Evolutionary conservation across 2,329 filamentous ascomycete species (phyloP).

Genomic region (Beauveria scarabaeidicola): DNA sequence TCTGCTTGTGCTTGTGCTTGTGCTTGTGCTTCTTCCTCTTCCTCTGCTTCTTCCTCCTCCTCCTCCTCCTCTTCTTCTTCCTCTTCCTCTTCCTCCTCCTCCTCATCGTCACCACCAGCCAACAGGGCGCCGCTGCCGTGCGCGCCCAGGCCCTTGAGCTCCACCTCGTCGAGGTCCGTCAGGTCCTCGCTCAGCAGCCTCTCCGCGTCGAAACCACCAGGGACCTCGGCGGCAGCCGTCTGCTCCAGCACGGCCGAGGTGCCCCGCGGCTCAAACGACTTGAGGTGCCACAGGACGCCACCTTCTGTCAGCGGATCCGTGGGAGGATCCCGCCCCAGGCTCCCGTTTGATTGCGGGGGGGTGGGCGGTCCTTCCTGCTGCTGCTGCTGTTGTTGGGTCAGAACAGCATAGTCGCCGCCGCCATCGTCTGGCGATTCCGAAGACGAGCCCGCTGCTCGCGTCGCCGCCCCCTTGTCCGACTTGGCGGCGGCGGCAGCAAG

Average conservation of each 20-base stretch:
- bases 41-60: neutral
- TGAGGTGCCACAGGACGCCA: constrained; percentile 82
- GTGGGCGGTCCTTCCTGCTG: constrained; percentile 44
- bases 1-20: neutral
- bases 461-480: constrained; percentile 17
- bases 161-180: constrained; percentile 86
- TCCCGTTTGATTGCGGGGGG: constrained; percentile 57
- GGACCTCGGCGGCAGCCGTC: constrained; percentile 14
- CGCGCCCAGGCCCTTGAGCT: constrained; percentile 61
- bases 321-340: constrained; percentile 39
- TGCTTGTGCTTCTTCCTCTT: neutral
- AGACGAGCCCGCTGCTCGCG: constrained; percentile 17
- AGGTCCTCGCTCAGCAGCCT: constrained; percentile 72
- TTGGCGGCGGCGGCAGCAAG: constrained; percentile 7
- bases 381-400: neutral
- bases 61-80: neutral
- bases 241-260: constrained; percentile 72
- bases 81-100: neutral
- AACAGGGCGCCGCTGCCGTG: constrained; percentile 33
- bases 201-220: constrained; percentile 46
- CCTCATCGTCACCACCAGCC: constrained; percentile 13
- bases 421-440: constrained; percentile 43
- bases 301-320: constrained; percentile 56
- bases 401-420: constrained; percentile 36
- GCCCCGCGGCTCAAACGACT: constrained; percentile 68